Evolutionary conservation across 768 basidiomycete species (phyloP).

Genomic region (Amanita molliuscula): DNA sequence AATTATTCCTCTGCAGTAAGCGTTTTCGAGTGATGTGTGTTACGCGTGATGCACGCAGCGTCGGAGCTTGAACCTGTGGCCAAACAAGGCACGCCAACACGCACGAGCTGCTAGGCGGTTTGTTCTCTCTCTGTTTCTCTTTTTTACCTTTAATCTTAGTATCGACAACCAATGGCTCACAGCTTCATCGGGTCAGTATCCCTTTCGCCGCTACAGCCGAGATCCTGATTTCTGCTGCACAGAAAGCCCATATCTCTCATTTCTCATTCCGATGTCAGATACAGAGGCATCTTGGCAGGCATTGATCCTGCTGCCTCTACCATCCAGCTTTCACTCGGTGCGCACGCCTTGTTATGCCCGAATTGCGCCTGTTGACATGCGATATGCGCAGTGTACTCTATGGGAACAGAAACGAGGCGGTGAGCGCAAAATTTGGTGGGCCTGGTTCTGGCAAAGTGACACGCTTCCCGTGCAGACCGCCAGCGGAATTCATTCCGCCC

Average conservation of each 20-base stretch:
- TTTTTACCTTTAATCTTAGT: neutral
- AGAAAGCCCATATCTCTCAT: slow-evolving; percentile 87
- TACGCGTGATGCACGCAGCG: no score
- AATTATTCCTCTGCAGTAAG: no score
- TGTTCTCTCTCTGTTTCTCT: neutral
- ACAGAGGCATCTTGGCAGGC: slow-evolving; percentile 78
- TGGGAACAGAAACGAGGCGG: slow-evolving; percentile 83
- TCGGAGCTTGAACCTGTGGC: neutral
- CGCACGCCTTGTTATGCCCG: slow-evolving; percentile 7
- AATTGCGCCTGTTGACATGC: slow-evolving; percentile 1
- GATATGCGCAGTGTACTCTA: slow-evolving; percentile 53
- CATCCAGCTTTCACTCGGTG: slow-evolving; percentile 82
- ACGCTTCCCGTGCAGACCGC: slow-evolving; percentile 34
- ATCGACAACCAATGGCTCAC: slow-evolving; percentile 39
- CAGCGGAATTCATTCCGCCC: slow-evolving; percentile 73
- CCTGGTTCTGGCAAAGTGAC: slow-evolving; percentile 15
- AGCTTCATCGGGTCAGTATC: slow-evolving; percentile 62
- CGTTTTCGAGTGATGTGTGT: no score
- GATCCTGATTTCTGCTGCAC: slow-evolving; percentile 6
- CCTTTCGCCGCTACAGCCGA: neutral
- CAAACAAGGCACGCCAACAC: neutral
- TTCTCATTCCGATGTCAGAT: slow-evolving; percentile 86
- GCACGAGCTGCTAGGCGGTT: neutral
- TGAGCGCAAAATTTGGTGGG: slow-evolving; percentile 26
- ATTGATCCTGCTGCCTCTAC: slow-evolving; percentile 82